Evolutionary conservation across 768 basidiomycete species (phyloP).

Genomic region (Rhizopogon rudus): DNA sequence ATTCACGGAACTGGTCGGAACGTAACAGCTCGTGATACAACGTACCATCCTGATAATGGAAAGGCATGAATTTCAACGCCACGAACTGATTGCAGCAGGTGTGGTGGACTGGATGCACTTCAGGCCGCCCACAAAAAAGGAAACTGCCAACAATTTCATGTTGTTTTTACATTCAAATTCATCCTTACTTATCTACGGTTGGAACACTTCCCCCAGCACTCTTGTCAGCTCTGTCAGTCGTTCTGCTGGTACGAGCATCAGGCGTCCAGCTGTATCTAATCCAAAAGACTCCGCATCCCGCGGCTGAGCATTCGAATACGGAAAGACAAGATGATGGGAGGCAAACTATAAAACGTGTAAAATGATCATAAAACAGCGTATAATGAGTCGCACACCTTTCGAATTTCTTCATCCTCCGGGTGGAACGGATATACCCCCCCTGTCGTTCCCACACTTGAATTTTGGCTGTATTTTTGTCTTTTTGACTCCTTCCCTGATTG

Average conservation of each 20-base stretch:
- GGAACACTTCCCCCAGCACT: conserved; percentile 33
- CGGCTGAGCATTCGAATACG: conserved; percentile 47
- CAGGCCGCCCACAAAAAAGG: no score
- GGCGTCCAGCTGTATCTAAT: conserved; percentile 59
- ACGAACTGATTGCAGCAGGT: no score
- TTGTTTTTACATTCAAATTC: no score
- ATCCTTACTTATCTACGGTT: not conserved
- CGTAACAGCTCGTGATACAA: no score
- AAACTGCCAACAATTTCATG: no score
- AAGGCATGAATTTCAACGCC: no score
- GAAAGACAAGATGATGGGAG: conserved; percentile 25
- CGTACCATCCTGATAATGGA: no score
- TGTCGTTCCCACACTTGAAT: conserved; percentile 13
- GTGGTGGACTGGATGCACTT: no score
- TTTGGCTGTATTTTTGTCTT: conserved; percentile 25
- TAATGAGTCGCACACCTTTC: conserved; percentile 41
- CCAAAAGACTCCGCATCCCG: conserved; percentile 68
- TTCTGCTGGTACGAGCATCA: conserved; percentile 55
- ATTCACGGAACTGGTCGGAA: no score
- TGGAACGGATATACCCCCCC: conserved; percentile 75
- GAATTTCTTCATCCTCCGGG: conserved; percentile 76
- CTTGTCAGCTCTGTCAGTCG: conserved; percentile 37
- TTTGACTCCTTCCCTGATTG: conserved; percentile 33
- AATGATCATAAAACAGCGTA: not conserved
- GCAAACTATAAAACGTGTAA: conserved; percentile 12